Base-by-base conservation (phyloP, 257 asterid genomes). In the Nicotiana sylvestris region DNA sequence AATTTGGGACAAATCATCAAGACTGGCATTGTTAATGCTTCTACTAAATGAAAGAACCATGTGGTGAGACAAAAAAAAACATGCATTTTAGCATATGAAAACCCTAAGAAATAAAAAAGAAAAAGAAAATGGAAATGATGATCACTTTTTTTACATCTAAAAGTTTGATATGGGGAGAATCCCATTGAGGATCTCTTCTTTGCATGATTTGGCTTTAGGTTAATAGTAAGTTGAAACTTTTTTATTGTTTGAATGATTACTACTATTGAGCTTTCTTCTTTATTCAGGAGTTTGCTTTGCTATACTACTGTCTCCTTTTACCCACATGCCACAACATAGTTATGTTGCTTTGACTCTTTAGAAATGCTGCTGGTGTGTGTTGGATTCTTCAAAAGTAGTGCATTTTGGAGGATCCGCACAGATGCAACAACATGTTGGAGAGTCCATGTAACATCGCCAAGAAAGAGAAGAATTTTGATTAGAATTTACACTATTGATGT, bases 181-280 rank as follows among this genome's bases (percentile, higher is more conserved):
- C 88, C 86, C 86, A 82, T 79, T 86, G 84, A 84, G 93, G 92
- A 89, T 89, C 82, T 85, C n/a, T 83, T 83, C 79, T 60, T 68
- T 86, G 67, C 84, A 91, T 92, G 91, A 88, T 91, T 86, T 90
- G 83, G 76, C 83, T 89, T 87, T 90, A 83, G 90, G 88, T 87
- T 89, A 84, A 88, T 93, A 93, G 85, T 93, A 85, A 93, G 89
- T 87, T 83, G 80, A 82, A 90, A 85, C 89, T 89, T 92, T 43
- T 92, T 87, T 85, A 84, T 88, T 88, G 91, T 76, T 33, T 86
- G 81, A 89, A 95, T 95, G 94, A 93, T 93, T 92, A 85, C 88
- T 37, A 17, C 69, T 76, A 66, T 78, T 81, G 56, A 78, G 68
- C 70, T 15, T 81, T 82, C 68, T 74, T 85, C 68, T 49, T 85